Conservation (phyloP, 1,139 yeast genomes). For the Nematodospora anomalae region DNA sequence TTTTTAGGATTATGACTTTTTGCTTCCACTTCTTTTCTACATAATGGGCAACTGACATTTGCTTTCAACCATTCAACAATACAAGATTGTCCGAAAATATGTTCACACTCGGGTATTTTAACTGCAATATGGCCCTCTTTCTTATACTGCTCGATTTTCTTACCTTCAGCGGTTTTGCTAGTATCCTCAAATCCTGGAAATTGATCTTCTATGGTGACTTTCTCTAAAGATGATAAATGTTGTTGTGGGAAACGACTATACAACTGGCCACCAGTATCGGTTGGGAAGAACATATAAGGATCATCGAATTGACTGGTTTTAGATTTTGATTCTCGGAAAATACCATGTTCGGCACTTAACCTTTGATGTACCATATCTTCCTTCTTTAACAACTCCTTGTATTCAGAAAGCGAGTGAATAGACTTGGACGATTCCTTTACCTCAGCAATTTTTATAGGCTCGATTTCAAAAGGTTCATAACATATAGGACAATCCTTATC, state of each 20-base stretch:
- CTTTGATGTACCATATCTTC: background rate
- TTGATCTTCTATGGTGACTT: slow-evolving; percentile 28
- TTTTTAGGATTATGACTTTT: slow-evolving; percentile 25
- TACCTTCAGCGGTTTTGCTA: slow-evolving; percentile 14
- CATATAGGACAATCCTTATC: slow-evolving; percentile 45
- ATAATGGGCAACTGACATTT: slow-evolving; percentile 46
- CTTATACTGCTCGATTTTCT: slow-evolving; percentile 16
- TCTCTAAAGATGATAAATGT: slow-evolving; percentile 25
- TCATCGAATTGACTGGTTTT: slow-evolving; percentile 27
- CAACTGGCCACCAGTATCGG: slow-evolving; percentile 30
- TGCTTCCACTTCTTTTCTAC: slow-evolving; percentile 44
- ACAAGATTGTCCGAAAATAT: slow-evolving; percentile 44
- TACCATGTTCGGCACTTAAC: slow-evolving; percentile 5
- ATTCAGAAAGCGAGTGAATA: background rate
- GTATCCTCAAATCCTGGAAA: slow-evolving; percentile 32
- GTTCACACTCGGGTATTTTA: slow-evolving; percentile 45
- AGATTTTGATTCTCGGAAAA: slow-evolving; percentile 9
- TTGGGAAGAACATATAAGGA: slow-evolving; percentile 41
- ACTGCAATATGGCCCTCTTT: slow-evolving; percentile 38
- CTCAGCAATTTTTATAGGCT: background rate
- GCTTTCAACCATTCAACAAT: slow-evolving; percentile 44
- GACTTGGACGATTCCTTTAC: background rate
- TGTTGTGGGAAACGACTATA: slow-evolving; percentile 38
- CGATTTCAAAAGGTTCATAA: slow-evolving; percentile 35
- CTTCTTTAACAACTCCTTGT: background rate